Evolutionary conservation across 768 basidiomycete genomes (phyloP).

Genomic region (Macrolepiota albuminosa): DNA sequence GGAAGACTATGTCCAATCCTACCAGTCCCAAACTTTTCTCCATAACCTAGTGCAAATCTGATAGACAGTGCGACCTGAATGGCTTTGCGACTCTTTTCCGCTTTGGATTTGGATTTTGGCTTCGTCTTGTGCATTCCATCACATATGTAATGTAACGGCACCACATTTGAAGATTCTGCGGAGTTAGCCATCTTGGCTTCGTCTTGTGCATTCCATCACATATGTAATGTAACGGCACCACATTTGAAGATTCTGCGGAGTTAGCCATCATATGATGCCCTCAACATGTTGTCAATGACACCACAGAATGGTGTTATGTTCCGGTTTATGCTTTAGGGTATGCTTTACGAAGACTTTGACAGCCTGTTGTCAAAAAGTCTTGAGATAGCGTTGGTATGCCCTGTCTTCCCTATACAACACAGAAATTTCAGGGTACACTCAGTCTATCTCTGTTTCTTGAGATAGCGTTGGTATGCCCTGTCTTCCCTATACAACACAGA

Average conservation of each 20-base stretch:
- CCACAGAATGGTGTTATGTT: background rate
- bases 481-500: background rate
- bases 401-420: background rate
- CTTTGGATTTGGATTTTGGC: background rate
- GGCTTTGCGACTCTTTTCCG: background rate
- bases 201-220: no score
- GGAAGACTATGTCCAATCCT: conserved; percentile 92
- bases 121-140: no score
- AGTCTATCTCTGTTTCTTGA: no score
- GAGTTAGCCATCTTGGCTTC: background rate
- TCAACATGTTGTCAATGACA: no score
- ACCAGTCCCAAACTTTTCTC: conserved; percentile 54
- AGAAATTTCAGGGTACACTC: background rate
- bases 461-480: background rate
- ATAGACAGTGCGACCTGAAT: background rate
- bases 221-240: background rate
- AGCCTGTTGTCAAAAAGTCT: background rate
- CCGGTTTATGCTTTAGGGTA: background rate
- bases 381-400: background rate
- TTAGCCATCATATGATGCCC: no score
- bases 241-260: background rate
- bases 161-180: background rate
- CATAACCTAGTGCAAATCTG: background rate
- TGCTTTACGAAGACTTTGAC: background rate
- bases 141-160: background rate